Evolutionary conservation across 23 red algal species (phyloP).

Genomic region (Gracilaria domingensis): DNA sequence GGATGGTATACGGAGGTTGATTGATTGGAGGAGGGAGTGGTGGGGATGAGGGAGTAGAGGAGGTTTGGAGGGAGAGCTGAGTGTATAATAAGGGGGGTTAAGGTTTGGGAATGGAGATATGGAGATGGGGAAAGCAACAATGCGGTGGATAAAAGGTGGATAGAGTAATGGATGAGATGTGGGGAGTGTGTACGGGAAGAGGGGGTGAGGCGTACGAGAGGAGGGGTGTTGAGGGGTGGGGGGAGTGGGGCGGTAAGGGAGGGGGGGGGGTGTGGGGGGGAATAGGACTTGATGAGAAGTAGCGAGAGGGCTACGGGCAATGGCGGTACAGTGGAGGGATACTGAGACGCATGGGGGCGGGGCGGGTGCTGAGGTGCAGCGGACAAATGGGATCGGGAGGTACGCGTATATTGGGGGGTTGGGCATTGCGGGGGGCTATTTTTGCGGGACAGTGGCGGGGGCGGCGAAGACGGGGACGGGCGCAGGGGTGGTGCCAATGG

Average conservation of each 20-base stretch:
- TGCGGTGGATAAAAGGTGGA: neutral
- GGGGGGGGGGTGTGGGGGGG: slow-evolving; percentile 2
- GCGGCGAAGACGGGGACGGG: neutral
- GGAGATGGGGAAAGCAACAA: slow-evolving; percentile 11
- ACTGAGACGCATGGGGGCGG: neutral
- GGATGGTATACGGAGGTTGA: too few relatives aligned
- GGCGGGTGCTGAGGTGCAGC: neutral
- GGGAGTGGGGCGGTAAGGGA: neutral
- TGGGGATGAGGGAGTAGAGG: neutral
- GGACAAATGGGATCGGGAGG: neutral
- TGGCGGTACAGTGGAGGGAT: neutral
- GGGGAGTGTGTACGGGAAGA: neutral
- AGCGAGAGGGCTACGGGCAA: slow-evolving; percentile 1
- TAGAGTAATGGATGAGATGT: neutral
- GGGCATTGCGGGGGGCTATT: neutral
- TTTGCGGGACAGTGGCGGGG: neutral
- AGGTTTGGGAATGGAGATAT: slow-evolving; percentile 20
- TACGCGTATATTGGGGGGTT: neutral
- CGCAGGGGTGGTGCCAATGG: too few relatives aligned
- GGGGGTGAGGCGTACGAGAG: neutral
- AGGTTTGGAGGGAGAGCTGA: neutral
- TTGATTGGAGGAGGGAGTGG: too few relatives aligned
- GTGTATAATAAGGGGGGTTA: neutral
- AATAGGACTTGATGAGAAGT: too few relatives aligned
- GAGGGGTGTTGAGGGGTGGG: neutral